Conservation (phyloP, 2,329 filamentous ascomycete genomes). For the Phialophora verrucosa region DNA sequence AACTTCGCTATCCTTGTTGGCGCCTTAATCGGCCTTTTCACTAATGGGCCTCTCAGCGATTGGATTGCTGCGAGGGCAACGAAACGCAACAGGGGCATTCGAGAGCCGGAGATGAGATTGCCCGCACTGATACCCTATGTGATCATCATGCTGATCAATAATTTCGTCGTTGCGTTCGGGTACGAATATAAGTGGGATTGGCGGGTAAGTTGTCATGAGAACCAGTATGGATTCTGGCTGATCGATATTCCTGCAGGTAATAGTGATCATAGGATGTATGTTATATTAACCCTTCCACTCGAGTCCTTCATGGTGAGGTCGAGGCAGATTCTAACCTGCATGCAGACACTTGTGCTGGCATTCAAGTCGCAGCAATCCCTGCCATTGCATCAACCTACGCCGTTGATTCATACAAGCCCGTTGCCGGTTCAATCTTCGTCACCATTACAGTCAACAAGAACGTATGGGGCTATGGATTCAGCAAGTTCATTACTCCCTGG, state of each 20-base stretch:
- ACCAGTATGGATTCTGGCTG: conserved; percentile 41
- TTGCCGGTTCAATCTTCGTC: conserved; percentile 64
- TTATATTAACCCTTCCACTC: no score
- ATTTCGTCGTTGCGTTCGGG: conserved; percentile 53
- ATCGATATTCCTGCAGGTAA: conserved; percentile 56
- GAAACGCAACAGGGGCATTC: conserved; percentile 58
- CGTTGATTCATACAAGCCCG: conserved; percentile 68
- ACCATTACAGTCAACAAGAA: conserved; percentile 17
- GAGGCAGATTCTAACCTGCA: no score
- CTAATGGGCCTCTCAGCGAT: conserved; percentile 61
- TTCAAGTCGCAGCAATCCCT: conserved; percentile 65
- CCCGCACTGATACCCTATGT: conserved; percentile 63
- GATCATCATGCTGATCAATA: conserved; percentile 61
- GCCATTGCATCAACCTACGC: conserved; percentile 64
- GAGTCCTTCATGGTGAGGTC: no score
- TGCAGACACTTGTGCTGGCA: conserved; percentile 54
- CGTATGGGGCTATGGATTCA: conserved; percentile 2
- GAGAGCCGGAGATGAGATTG: conserved; percentile 64
- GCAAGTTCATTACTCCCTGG: conserved; percentile 60
- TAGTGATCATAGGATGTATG: conserved; percentile 61
- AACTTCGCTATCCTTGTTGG: conserved; percentile 64
- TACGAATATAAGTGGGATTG: conserved; percentile 33
- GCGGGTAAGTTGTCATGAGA: not conserved
- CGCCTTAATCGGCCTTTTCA: conserved; percentile 59
- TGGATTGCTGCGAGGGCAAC: conserved; percentile 61